phyloP scores from a whole-genome alignment of 768 basidiomycete genomes.

The Mycena amicta region DNA sequence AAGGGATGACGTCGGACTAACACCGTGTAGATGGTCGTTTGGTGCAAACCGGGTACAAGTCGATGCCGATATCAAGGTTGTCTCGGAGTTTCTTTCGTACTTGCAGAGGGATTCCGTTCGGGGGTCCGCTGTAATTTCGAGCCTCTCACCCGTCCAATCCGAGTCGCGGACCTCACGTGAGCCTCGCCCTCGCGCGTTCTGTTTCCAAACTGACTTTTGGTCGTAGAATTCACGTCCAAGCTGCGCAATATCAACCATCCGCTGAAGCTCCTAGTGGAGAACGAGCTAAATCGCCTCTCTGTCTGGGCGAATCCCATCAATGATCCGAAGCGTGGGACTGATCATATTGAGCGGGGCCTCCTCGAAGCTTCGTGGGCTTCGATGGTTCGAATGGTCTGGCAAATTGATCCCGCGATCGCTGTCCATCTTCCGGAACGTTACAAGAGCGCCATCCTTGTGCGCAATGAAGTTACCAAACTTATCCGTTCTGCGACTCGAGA shows the following conservation, averaged over 20 bases:
- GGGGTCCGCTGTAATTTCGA: conserved; percentile 59
- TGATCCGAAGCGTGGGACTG: conserved; percentile 68
- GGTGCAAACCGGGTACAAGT: conserved; percentile 93
- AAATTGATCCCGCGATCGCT: conserved; percentile 78
- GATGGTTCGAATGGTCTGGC: conserved; percentile 79
- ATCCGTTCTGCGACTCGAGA: conserved; percentile 72
- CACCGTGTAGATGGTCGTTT: conserved; percentile 79
- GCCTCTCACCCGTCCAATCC: conserved; percentile 56
- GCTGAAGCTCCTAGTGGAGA: conserved; percentile 83
- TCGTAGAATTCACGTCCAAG: conserved; percentile 55
- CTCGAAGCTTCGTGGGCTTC: conserved; percentile 68
- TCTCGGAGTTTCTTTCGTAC: conserved; percentile 81
- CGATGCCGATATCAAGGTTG: conserved; percentile 82
- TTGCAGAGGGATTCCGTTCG: conserved; percentile 75
- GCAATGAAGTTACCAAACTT: conserved; percentile 73
- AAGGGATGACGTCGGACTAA: conserved; percentile 33
- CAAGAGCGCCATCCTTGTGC: conserved; percentile 58
- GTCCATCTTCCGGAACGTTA: conserved; percentile 88
- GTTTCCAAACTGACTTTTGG: conserved; percentile 2
- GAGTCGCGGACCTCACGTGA: conserved; percentile 44
- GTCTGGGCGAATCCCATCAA: conserved; percentile 92
- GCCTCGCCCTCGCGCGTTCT: conserved; percentile 18
- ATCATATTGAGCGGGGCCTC: conserved; percentile 62
- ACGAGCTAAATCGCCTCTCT: conserved; percentile 81
- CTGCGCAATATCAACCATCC: conserved; percentile 74